Base-by-base conservation (phyloP, 306 rosid species). In the Psophocarpus tetragonolobus region DNA sequence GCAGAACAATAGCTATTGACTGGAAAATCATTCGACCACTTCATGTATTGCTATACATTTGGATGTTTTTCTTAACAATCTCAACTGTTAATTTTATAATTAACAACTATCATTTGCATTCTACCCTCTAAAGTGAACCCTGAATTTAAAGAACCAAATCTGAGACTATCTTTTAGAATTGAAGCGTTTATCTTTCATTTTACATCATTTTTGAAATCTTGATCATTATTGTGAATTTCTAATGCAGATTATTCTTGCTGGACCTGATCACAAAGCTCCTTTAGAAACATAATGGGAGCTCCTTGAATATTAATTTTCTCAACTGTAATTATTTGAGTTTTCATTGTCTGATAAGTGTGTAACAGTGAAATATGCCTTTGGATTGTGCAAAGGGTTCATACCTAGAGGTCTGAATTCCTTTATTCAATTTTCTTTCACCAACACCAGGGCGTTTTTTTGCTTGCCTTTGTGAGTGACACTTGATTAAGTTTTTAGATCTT, bases 231-330 rank as follows among this genome's bases (percentile, higher is more conserved):
- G 63, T 80, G 41, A 71, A 72, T 13, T 72, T 41, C 20, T 39
- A 66, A 81, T 66, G 68, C 92, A 91, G 98, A 91, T 93, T 81
- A 85, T 85, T 76, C 88, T 93, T 80, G 89, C 97, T 18, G 97
- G 98, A 66, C 97, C 97, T 2, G 97, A 93, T 67, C 91, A 87
- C 82, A 86, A 85, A 82, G 82, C 87, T 77, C 79, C 90, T 54
- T 65, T 70, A 57, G 91, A 88, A 72, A 81, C 89, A 57, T 83
- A 82, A 88, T 64, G 78, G 65, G 82, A 73, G 54, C 60, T 44
- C 57, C 56, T 66, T 58, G 64, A 66, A 47, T 71, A 51, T 27
- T 38, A 58, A 58, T 73, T 71, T 54, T 78, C 21, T 47, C 79
- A 57, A 26, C 74, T 90, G 98, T 89, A 88, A 87, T 87, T 86